phyloP scores from a whole-genome alignment of 2,329 filamentous ascomycete genomes.

The Fusarium sp. region DNA sequence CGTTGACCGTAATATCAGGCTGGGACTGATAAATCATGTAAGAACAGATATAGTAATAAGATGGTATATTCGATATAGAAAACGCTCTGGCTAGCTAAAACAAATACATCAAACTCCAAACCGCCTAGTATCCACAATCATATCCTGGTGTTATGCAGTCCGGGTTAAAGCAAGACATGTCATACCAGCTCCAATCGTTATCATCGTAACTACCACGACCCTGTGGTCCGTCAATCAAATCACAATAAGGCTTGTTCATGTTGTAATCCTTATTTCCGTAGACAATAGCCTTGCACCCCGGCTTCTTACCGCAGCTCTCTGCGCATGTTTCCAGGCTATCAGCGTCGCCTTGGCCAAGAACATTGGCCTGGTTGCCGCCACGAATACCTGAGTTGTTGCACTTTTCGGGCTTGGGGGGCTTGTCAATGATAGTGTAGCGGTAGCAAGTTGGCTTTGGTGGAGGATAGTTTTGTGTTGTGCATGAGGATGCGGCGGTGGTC shows the following conservation, averaged over 20 bases:
- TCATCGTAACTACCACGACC: constrained; percentile 26
- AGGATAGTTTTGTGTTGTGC: constrained; percentile 3
- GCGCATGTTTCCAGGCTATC: constrained; percentile 31
- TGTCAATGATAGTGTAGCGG: constrained; percentile 26
- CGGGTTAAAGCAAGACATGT: constrained; percentile 31
- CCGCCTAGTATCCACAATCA: constrained; percentile 26
- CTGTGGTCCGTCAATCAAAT: constrained; percentile 11
- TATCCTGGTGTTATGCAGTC: constrained; percentile 21
- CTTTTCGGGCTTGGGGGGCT: constrained; percentile 6
- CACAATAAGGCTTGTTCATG: constrained; percentile 31
- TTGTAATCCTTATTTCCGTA: constrained; percentile 27
- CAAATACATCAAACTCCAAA: background rate
- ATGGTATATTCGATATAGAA: constrained; percentile 13
- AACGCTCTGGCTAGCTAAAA: constrained; percentile 7
- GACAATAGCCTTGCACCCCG: constrained; percentile 21
- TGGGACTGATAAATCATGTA: background rate
- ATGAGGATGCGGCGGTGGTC: background rate
- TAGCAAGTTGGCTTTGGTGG: constrained; percentile 25
- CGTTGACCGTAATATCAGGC: background rate
- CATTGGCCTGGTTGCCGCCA: constrained; percentile 15
- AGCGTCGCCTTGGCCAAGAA: constrained; percentile 24
- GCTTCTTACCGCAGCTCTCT: constrained; percentile 25
- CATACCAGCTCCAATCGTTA: constrained; percentile 27
- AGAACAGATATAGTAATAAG: background rate
- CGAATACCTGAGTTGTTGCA: constrained; percentile 22